Evolutionary conservation across 768 basidiomycete species (phyloP), one percentile per base, ranked within the genome.

Genomic region (Exsudoporus frostii): DNA sequence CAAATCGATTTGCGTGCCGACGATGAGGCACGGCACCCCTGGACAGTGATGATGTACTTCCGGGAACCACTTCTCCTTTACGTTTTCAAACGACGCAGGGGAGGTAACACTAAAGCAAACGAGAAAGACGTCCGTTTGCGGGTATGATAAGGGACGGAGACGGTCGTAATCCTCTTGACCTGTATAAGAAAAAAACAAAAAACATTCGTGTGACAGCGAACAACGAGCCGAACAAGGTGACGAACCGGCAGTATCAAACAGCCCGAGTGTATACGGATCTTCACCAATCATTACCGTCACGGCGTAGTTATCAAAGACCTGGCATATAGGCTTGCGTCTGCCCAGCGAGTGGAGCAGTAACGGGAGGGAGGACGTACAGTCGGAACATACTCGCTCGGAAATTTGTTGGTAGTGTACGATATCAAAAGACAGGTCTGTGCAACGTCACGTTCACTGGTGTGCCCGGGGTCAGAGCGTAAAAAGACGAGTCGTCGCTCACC

Each of bases 231-330:
- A 48, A 42, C 6, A 17, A 52, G n/a, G 49, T 10, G 44, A 81
- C 90, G 63, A 59, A 94, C 94, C 94, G 63, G 97, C 97, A 55
- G 97, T 99, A 80, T 99, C 97, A 73, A 98, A 99, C 61, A 99
- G 73, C 51, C 97, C 97, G 68, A 99, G 76, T 59, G 97, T 98
- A 73, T 98, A 98, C 48, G 97, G 96, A 74, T 98, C 96, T 66
- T 98, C 97, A 48, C 96, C 96, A 75, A 99, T 98, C 97, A 99
- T 98, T 54, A 99, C 97, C n/a, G 96, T 98, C 57, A 98, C 97
- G 56, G 97, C 97, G 75, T 95, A 95, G 74, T 96, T 96, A 74
- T 96, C 92, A 72, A 94, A 94, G 54, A 93, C 88, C 90, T 92
- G 74, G 55, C 52, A 58, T 53, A 61, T 32, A 55, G 41, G 45